Conservation (phyloP, 805 yeast species). For the Yarrowia sp. region DNA sequence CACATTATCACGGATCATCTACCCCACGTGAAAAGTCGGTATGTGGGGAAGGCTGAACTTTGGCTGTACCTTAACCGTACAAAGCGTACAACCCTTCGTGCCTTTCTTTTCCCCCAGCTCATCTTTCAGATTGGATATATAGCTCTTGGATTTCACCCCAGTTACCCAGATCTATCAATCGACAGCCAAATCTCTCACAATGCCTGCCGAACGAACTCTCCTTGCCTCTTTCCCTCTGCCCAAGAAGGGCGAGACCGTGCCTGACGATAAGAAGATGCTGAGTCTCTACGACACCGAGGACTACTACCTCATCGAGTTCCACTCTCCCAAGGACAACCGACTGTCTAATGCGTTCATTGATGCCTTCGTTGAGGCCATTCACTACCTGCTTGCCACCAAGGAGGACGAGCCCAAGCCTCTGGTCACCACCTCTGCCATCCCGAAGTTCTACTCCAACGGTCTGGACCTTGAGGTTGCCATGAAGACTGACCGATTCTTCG, state of each 20-base stretch:
- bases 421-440: slow-evolving; percentile 40
- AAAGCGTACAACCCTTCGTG: neutral
- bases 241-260: slow-evolving; percentile 4
- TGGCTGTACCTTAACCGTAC: neutral
- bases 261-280: slow-evolving; percentile 40
- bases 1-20: neutral
- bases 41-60: neutral
- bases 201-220: slow-evolving; percentile 19
- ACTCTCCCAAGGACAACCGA: slow-evolving; percentile 40
- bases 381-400: slow-evolving; percentile 33
- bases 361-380: slow-evolving; percentile 38
- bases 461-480: slow-evolving; percentile 40
- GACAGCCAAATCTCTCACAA: neutral
- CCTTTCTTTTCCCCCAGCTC: neutral
- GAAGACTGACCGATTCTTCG: slow-evolving; percentile 38
- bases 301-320: slow-evolving; percentile 37
- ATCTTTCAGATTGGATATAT: neutral
- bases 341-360: slow-evolving; percentile 37
- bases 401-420: slow-evolving; percentile 36
- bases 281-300: slow-evolving; percentile 40
- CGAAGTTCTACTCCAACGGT: slow-evolving; percentile 42
- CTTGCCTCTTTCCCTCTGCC: slow-evolving; percentile 22
- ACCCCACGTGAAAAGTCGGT: neutral
- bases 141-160: neutral
- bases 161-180: neutral